These are phyloP conservation scores for Wickerhamiella azymoides DNA, from an alignment of 805 yeast genomes.

Conservation along the genomic window DNA sequence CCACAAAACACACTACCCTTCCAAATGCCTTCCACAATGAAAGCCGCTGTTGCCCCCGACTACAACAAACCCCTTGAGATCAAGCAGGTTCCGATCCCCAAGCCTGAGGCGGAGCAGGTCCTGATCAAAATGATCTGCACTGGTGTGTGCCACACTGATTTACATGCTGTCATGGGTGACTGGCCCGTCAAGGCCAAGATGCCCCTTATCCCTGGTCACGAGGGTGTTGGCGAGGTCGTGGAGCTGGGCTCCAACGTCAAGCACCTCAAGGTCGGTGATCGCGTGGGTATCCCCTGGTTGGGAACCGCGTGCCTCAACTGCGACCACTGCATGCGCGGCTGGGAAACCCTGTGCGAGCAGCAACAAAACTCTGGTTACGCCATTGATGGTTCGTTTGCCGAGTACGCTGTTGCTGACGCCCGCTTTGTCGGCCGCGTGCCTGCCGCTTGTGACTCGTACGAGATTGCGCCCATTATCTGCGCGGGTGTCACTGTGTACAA, in stretches of 20 bases:
- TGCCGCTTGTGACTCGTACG: conserved; percentile 57
- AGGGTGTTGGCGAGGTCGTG: conserved; percentile 79
- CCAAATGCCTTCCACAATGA: conserved; percentile 22
- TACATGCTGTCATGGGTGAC: conserved; percentile 91
- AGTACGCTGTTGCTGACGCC: conserved; percentile 80
- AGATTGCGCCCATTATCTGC: conserved; percentile 69
- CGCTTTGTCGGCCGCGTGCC: conserved; percentile 76
- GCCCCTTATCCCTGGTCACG: conserved; percentile 80
- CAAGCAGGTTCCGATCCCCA: conserved; percentile 69
- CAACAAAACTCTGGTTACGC: conserved; percentile 76
- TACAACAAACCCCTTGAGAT: conserved; percentile 49
- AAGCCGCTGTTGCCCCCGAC: conserved; percentile 55
- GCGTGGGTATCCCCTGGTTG: conserved; percentile 76
- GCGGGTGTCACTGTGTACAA: conserved; percentile 89
- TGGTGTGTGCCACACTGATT: conserved; percentile 89
- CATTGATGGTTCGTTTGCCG: conserved; percentile 84
- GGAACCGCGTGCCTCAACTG: conserved; percentile 65
- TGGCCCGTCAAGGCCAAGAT: conserved; percentile 70
- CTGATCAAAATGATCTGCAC: conserved; percentile 72
- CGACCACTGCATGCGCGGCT: conserved; percentile 54
- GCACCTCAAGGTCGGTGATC: conserved; percentile 65
- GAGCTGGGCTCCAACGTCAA: conserved; percentile 56
- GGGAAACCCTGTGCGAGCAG: conserved; percentile 56
- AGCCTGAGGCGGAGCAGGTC: conserved; percentile 63
- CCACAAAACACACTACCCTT: not conserved